Percentiles rank a stretch among this genome's conserved stretches.
Conservation (phyloP, 169 alveolate genomes). For the Plasmodium knowlesi region DNA sequence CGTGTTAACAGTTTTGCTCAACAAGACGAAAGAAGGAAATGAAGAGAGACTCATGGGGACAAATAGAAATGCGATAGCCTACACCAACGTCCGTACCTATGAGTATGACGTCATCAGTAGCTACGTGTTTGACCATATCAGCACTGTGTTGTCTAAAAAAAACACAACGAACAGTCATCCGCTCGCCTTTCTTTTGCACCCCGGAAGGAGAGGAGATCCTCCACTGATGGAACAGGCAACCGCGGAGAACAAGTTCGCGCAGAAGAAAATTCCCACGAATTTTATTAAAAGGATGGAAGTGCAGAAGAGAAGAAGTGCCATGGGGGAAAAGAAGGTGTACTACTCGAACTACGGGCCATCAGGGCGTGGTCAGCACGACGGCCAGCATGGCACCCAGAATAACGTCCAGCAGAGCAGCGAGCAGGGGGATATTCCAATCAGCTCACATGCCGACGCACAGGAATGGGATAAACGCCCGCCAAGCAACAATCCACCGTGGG, state of each 20-base stretch:
- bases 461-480: background rate
- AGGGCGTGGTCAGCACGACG: background rate
- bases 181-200: slow-evolving; percentile 10
- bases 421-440: background rate
- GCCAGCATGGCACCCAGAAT: background rate
- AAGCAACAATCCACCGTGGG: background rate
- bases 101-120: slow-evolving; percentile 57
- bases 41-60: background rate
- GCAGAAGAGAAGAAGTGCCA: background rate
- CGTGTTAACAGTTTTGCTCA: slow-evolving; percentile 12
- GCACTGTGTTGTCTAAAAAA: slow-evolving; percentile 19
- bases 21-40: background rate
- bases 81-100: slow-evolving; percentile 27
- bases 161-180: slow-evolving; percentile 21
- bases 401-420: background rate
- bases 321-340: background rate
- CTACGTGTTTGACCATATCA: slow-evolving; percentile 49
- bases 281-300: background rate
- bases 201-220: background rate
- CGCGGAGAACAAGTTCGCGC: background rate
- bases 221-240: background rate
- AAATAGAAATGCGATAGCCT: slow-evolving; percentile 2
- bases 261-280: slow-evolving; percentile 12
- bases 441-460: background rate
- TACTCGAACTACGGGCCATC: background rate